Evolutionary conservation across 495 filamentous ascomycete genomes (phyloP).

Genomic region (Penicillium angulare): DNA sequence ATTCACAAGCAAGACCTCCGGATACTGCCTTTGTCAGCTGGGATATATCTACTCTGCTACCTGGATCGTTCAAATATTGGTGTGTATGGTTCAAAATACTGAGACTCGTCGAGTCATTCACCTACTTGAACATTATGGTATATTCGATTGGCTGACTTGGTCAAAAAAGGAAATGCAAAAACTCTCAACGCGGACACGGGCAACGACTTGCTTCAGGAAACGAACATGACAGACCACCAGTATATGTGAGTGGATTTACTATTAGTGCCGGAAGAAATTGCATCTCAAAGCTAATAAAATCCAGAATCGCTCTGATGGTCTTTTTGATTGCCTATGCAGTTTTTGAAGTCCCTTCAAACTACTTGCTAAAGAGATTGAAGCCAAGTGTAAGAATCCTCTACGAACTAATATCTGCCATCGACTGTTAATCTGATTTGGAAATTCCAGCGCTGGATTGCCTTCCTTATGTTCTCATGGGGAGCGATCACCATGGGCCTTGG

Average conservation of each 20-base stretch:
- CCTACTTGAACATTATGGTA: no score
- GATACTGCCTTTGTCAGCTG: constrained; percentile 57
- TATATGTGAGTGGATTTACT: constrained; percentile 40
- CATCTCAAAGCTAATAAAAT: constrained; percentile 7
- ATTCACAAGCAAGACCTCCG: constrained; percentile 59
- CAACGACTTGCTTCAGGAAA: constrained; percentile 64
- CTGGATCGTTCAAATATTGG: constrained; percentile 68
- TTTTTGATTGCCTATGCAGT: constrained; percentile 68
- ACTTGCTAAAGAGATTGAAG: constrained; percentile 63
- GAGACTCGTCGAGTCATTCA: not conserved
- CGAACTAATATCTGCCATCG: not conserved
- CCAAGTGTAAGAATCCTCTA: constrained; percentile 45
- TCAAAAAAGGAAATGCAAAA: constrained; percentile 54
- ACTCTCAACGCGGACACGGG: constrained; percentile 57
- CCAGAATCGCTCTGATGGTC: constrained; percentile 64
- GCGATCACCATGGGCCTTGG: constrained; percentile 41
- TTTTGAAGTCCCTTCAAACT: constrained; percentile 70
- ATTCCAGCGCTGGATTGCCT: constrained; percentile 58
- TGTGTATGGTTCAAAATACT: constrained; percentile 11
- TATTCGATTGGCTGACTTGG: not conserved
- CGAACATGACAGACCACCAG: constrained; percentile 59
- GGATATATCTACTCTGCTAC: constrained; percentile 64
- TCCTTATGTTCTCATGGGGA: constrained; percentile 69
- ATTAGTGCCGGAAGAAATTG: not conserved
- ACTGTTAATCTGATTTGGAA: not conserved